Conservation (phyloP, 1,284 basidiomycete species). For the Cutaneotrichosporon sp. region DNA sequence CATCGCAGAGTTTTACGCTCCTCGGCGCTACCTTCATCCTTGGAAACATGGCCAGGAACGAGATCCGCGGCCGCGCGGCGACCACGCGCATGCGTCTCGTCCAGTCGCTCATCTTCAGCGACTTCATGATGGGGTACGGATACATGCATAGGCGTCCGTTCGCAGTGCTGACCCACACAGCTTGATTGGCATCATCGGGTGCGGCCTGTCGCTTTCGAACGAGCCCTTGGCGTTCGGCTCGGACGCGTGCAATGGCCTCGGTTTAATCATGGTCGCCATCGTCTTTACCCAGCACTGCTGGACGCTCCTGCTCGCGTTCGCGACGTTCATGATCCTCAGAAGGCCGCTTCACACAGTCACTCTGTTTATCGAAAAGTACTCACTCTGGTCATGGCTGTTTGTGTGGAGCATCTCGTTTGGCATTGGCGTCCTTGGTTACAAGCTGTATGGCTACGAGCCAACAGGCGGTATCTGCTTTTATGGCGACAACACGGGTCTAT, state of each 20-base stretch:
- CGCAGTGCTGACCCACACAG: slow-evolving; percentile 12
- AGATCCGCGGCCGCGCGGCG: slow-evolving; percentile 33
- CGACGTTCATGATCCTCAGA: slow-evolving; percentile 48
- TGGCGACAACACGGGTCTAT: slow-evolving; percentile 37
- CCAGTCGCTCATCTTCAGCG: slow-evolving; percentile 43
- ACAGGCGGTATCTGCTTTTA: slow-evolving; percentile 45
- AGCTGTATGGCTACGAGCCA: slow-evolving; percentile 39
- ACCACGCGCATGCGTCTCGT: slow-evolving; percentile 46
- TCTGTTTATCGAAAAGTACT: slow-evolving; percentile 39
- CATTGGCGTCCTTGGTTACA: slow-evolving; percentile 32
- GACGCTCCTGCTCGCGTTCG: slow-evolving; percentile 44
- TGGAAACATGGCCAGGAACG: slow-evolving; percentile 31
- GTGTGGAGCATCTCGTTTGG: slow-evolving; percentile 38
- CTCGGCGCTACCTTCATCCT: slow-evolving; percentile 36
- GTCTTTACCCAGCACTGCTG: slow-evolving; percentile 45
- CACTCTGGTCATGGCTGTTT: slow-evolving; percentile 37
- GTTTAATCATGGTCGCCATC: slow-evolving; percentile 36
- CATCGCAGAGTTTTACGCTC: slow-evolving; percentile 29
- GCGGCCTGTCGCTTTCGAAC: slow-evolving; percentile 23
- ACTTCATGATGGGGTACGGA: slow-evolving; percentile 43
- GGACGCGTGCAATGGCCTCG: slow-evolving; percentile 39
- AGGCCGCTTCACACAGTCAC: slow-evolving; percentile 44
- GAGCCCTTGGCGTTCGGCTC: slow-evolving; percentile 26
- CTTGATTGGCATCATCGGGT: slow-evolving; percentile 33
- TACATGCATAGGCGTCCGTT: neutral